Conservation (phyloP, 2,329 filamentous ascomycete genomes). For the Phialemonium atrogriseum region DNA sequence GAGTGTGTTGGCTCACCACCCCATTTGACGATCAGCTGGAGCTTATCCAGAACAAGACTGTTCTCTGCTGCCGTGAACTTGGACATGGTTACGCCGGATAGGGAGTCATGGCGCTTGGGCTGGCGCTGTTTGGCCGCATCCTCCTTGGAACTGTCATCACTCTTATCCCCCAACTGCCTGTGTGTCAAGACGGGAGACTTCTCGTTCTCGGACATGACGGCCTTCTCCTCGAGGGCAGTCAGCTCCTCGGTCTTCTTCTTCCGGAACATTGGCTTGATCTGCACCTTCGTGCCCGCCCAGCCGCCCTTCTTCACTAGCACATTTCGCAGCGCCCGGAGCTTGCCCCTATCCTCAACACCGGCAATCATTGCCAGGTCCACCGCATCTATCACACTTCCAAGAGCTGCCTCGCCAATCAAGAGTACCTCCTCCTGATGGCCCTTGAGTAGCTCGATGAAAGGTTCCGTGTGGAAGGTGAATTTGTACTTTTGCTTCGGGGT, state of each 20-base stretch:
- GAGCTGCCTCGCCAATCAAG: conserved; percentile 80
- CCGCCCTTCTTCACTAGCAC: conserved; percentile 86
- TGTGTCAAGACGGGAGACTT: too few relatives aligned
- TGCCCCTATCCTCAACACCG: conserved; percentile 74
- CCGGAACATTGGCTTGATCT: conserved; percentile 98
- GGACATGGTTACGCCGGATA: conserved; percentile 85
- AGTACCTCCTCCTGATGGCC: conserved; percentile 95
- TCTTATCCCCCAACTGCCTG: too few relatives aligned
- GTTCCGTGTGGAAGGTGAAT: conserved; percentile 95
- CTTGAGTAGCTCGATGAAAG: conserved; percentile 89
- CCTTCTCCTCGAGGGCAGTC: conserved; percentile 25
- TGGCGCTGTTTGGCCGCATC: conserved; percentile 4
- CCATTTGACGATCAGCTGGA: conserved; percentile 98
- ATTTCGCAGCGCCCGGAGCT: conserved; percentile 78
- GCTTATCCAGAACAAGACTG: conserved; percentile 85
- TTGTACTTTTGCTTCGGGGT: conserved; percentile 99
- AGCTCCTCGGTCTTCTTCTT: conserved; percentile 67
- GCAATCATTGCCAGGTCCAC: conserved; percentile 73
- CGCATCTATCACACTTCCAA: conserved; percentile 82
- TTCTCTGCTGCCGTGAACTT: conserved; percentile 91
- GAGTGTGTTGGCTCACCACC: conserved; percentile 97
- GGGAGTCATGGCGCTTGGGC: conserved; percentile 67
- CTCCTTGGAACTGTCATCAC: conserved; percentile 5
- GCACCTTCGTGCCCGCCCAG: conserved; percentile 94
- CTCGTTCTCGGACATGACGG: conserved; percentile 21